These are phyloP conservation scores for Talaromyces ruber DNA, from an alignment of 495 filamentous ascomycete genomes.

Conservation along the genomic window DNA sequence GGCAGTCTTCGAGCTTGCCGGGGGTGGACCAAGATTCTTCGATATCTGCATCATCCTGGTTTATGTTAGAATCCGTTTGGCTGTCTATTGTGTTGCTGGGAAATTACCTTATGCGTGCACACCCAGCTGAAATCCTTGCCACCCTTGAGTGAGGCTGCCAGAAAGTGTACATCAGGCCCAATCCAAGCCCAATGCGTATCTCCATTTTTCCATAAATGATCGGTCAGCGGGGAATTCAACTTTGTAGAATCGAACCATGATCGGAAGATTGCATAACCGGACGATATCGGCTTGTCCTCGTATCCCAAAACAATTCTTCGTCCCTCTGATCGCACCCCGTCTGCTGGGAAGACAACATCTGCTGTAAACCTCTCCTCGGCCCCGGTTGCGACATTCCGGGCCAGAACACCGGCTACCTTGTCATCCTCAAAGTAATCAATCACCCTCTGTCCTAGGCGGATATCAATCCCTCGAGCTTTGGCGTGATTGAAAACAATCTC, in stretches of 20 bases:
- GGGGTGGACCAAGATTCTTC: slow-evolving; percentile 59
- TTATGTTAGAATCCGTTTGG: slow-evolving; percentile 40
- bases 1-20: slow-evolving; percentile 53
- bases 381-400: neutral
- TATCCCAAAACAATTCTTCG: slow-evolving; percentile 50
- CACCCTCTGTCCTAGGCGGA: slow-evolving; percentile 7
- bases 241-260: slow-evolving; percentile 26
- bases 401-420: slow-evolving; percentile 8
- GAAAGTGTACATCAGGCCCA: slow-evolving; percentile 56
- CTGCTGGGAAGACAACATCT: slow-evolving; percentile 4
- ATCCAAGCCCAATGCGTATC: slow-evolving; percentile 55
- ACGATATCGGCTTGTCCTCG: slow-evolving; percentile 50
- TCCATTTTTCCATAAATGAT: slow-evolving; percentile 52
- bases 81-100: neutral
- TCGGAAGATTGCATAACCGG: slow-evolving; percentile 50
- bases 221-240: slow-evolving; percentile 35
- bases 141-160: slow-evolving; percentile 51
- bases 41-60: slow-evolving; percentile 44
- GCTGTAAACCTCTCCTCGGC: neutral
- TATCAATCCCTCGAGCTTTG: slow-evolving; percentile 8
- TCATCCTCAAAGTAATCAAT: slow-evolving; percentile 10
- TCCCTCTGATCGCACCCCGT: slow-evolving; percentile 39
- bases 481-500: slow-evolving; percentile 42
- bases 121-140: slow-evolving; percentile 64
- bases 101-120: slow-evolving; percentile 45